Percentiles rank a stretch among this genome's conserved stretches.
Evolutionary conservation across 768 basidiomycete genomes (phyloP).

Genomic region (Plicaturopsis crispa): DNA sequence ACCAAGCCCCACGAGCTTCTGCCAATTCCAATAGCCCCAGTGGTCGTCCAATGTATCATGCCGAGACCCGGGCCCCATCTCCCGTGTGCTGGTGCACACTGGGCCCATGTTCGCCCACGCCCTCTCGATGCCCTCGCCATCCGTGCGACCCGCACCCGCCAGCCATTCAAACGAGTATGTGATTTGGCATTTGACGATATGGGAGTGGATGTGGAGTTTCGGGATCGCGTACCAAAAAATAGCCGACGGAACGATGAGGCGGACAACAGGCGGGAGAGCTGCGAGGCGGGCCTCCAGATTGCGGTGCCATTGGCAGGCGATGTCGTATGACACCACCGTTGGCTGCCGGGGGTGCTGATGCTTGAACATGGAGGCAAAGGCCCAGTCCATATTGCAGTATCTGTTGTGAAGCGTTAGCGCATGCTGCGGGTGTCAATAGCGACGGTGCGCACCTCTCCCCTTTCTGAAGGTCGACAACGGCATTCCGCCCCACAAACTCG

Average conservation of each 20-base stretch:
- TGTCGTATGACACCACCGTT: constrained; percentile 15
- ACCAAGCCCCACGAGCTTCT: constrained; percentile 19
- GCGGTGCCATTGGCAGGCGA: constrained; percentile 15
- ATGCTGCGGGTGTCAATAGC: not conserved
- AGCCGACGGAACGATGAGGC: not conserved
- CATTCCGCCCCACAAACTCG: constrained; percentile 12
- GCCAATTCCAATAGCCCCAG: constrained; percentile 19
- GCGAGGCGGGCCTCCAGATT: constrained; percentile 10
- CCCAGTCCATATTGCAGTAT: constrained; percentile 9
- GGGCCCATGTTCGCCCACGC: constrained; percentile 22
- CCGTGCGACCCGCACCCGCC: constrained; percentile 19
- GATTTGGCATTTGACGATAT: constrained; percentile 14
- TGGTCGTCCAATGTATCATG: constrained; percentile 18
- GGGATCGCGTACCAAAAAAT: constrained; percentile 15
- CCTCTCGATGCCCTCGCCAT: constrained; percentile 27
- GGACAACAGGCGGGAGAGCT: constrained; percentile 1
- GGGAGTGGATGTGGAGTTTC: constrained; percentile 23
- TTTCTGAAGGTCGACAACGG: constrained; percentile 16
- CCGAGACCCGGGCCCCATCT: constrained; percentile 25
- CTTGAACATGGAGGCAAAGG: constrained; percentile 1
- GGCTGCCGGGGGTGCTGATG: not conserved
- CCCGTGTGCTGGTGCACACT: constrained; percentile 19
- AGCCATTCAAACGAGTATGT: constrained; percentile 18
- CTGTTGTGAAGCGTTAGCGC: constrained; percentile 13
- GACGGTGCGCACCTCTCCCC: constrained; percentile 14